Evolutionary conservation across 169 alveolate species (phyloP).

Genomic region (Plasmodium coatneyi): DNA sequence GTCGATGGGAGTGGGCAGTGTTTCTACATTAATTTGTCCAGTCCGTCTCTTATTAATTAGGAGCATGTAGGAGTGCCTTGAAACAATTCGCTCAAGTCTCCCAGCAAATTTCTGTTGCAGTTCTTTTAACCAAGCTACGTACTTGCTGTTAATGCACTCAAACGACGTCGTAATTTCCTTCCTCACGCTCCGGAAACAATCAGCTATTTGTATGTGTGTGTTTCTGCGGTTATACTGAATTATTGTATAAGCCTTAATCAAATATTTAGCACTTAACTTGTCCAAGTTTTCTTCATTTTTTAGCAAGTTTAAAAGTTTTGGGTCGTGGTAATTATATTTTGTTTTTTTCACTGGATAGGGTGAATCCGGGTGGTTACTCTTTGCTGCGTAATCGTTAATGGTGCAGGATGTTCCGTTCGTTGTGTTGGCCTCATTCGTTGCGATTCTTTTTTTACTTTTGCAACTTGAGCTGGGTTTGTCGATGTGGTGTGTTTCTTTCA

Average conservation of each 20-base stretch:
- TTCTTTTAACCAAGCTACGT: slow-evolving; percentile 26
- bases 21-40: slow-evolving; percentile 4
- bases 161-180: slow-evolving; percentile 31
- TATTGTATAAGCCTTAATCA: slow-evolving; percentile 67
- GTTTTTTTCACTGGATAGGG: slow-evolving; percentile 64
- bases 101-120: slow-evolving; percentile 30
- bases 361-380: slow-evolving; percentile 19
- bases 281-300: slow-evolving; percentile 66
- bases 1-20: slow-evolving; percentile 30
- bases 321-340: slow-evolving; percentile 57
- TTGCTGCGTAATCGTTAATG: background rate
- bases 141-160: slow-evolving; percentile 38
- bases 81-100: slow-evolving; percentile 15
- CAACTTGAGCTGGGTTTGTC: slow-evolving; percentile 26
- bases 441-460: slow-evolving; percentile 53
- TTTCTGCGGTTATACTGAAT: slow-evolving; percentile 69
- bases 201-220: slow-evolving; percentile 68
- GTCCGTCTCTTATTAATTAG: slow-evolving; percentile 2
- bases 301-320: slow-evolving; percentile 32
- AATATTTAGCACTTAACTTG: slow-evolving; percentile 69
- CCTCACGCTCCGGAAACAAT: slow-evolving; percentile 55
- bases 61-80: slow-evolving; percentile 20
- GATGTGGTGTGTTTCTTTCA: background rate
- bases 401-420: background rate
- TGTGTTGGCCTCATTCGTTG: background rate